Base-by-base conservation (phyloP, 2,329 filamentous ascomycete genomes). In the Blastomyces silverae region DNA sequence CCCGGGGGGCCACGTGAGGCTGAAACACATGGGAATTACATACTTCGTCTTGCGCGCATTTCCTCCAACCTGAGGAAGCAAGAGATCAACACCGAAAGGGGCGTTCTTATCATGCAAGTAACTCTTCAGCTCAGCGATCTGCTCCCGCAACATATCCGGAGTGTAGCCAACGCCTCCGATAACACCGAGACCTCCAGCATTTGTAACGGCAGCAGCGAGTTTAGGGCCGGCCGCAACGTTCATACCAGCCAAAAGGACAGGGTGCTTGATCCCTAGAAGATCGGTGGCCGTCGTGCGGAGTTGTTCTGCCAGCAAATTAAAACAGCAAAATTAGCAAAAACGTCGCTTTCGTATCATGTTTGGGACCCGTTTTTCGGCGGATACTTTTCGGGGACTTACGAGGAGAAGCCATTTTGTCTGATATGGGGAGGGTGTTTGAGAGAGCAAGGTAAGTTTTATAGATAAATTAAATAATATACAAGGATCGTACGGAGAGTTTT, bases 231-330 rank as follows among this genome's bases (percentile, higher is more conserved):
- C 94, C 65, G 94, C 94, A 69, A 97, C 94, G 84, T 99, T 97
- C 94, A 99, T 99, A 78, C 94, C 94, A 72, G 94, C 94, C 68
- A 99, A 88, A 74, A 99, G 83, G 76, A 99, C 83, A 66, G 94
- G 94, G 81, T 99, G 94, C 78, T 96, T 91, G 85, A 99, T 97
- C 84, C 91, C 90, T 81, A 99, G 89, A 69, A 97, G 89, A 85
- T 97, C 93, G 72, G 94, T 99, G 73, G 92, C 83, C 70, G 90
- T 87, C 63, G 94, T 99, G 75, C 90, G 90, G 79, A 99, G 89
- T 83, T 90, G 84, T 82, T 94, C 90, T 93, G 78, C 66, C 8
- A 5, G 37, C 22, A 48, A 34, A 28, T 25, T 17, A 15, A 61
- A 48, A 31, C 25, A 56, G 22, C 34, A 64, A 56, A 31, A 46